phyloP scores from a whole-genome alignment of 805 yeast genomes.

The Debaryomyces castellii region DNA sequence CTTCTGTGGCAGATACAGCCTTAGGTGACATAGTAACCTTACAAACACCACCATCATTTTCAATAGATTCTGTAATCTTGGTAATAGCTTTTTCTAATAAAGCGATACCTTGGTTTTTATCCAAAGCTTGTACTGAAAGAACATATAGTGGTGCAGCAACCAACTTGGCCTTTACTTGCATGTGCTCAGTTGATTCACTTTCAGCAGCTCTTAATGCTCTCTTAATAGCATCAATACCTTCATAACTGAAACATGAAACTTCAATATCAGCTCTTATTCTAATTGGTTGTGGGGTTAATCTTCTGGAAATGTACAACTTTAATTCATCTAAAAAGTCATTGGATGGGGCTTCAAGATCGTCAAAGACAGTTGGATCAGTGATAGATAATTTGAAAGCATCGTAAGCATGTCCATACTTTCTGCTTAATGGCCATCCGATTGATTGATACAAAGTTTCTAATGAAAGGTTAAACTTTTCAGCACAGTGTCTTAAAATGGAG shows the following conservation, averaged over 20 bases:
- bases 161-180: conserved; percentile 88
- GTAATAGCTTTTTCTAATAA: conserved; percentile 77
- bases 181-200: conserved; percentile 73
- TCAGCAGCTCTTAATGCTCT: conserved; percentile 87
- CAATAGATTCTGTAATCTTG: conserved; percentile 68
- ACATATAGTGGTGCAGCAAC: conserved; percentile 98
- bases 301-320: conserved; percentile 81
- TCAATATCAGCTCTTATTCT: conserved; percentile 98
- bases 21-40: conserved; percentile 97
- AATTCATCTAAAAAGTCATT: conserved; percentile 79
- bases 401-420: conserved; percentile 93
- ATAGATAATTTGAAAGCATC: conserved; percentile 96
- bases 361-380: conserved; percentile 87
- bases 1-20: conserved; percentile 98
- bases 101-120: conserved; percentile 85
- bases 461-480: conserved; percentile 89
- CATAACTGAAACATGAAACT: conserved; percentile 95
- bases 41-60: conserved; percentile 77
- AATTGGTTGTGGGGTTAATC: conserved; percentile 97
- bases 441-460: conserved; percentile 83
- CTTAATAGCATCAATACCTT: conserved; percentile 97
- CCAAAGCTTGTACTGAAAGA: conserved; percentile 87
- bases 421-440: conserved; percentile 96
- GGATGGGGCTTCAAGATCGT: conserved; percentile 70
- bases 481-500: conserved; percentile 97